Percentiles rank a stretch among this genome's conserved stretches.
Evolutionary conservation across 257 asterid species (phyloP).

Genomic region (Linaria vulgaris): DNA sequence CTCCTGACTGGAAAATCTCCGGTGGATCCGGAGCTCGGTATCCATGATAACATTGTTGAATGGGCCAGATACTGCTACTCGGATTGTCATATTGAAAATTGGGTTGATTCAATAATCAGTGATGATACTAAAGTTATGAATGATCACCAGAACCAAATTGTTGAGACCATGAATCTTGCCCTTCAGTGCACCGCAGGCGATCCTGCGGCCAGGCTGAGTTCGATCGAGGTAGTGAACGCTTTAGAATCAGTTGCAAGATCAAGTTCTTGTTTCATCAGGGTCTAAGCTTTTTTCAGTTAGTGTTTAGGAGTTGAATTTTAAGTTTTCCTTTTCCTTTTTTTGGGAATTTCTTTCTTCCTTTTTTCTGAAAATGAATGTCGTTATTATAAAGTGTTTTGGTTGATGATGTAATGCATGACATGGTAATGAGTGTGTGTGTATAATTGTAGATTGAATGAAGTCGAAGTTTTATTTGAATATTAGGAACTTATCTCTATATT

Average conservation of each 20-base stretch:
- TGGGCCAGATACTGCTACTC: conserved; percentile 91
- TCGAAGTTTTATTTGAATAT: conserved; percentile 9
- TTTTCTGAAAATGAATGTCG: conserved; percentile 7
- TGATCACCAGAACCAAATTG: conserved; percentile 47
- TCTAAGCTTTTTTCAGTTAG: conserved; percentile 40
- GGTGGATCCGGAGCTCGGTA: conserved; percentile 47
- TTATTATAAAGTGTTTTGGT: conserved; percentile 36
- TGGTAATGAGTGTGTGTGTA: conserved; percentile 33
- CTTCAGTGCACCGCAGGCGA: conserved; percentile 73
- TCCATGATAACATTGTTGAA: conserved; percentile 51
- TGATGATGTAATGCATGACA: conserved; percentile 36
- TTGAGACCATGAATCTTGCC: conserved; percentile 78
- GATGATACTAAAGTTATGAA: conserved; percentile 22
- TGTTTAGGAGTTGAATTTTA: not conserved
- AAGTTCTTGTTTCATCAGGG: conserved; percentile 45
- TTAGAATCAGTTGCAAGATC: conserved; percentile 51
- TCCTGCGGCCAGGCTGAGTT: conserved; percentile 62
- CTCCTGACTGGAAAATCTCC: conserved; percentile 73
- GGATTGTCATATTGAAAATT: conserved; percentile 67
- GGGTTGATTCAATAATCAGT: conserved; percentile 63
- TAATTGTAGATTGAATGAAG: conserved; percentile 29
- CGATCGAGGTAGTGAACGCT: conserved; percentile 40
- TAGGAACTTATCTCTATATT: not conserved
- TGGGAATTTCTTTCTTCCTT: conserved; percentile 20
- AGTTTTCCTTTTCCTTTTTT: conserved; percentile 20